Evolutionary conservation across 2,329 filamentous ascomycete genomes (phyloP).

Genomic region (Trichoderma endophyticum): DNA sequence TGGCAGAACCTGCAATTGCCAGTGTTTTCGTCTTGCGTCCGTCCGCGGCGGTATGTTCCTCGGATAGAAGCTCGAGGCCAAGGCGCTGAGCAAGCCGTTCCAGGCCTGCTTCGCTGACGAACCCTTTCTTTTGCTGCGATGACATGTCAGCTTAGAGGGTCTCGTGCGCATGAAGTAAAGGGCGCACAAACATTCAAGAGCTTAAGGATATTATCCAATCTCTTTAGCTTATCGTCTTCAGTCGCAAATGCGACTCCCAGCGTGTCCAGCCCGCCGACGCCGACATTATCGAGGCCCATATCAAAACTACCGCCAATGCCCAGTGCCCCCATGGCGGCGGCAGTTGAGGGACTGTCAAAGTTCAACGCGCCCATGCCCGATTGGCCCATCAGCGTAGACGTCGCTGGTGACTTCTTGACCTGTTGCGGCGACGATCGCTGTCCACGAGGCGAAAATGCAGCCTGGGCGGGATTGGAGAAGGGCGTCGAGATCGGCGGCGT

Average conservation of each 20-base stretch:
- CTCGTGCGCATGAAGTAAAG: not conserved
- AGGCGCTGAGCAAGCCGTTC: constrained; percentile 65
- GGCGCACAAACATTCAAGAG: constrained; percentile 45
- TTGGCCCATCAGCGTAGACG: constrained; percentile 46
- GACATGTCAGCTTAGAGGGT: constrained; percentile 9
- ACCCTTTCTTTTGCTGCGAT: constrained; percentile 49
- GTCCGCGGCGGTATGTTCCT: constrained; percentile 46
- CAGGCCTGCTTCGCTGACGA: constrained; percentile 72
- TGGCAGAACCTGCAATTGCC: constrained; percentile 59
- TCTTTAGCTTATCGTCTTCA: constrained; percentile 54
- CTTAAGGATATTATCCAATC: constrained; percentile 50
- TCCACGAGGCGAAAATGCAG: constrained; percentile 58
- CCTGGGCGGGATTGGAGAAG: constrained; percentile 56
- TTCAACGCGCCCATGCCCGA: constrained; percentile 47
- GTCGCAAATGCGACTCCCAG: constrained; percentile 39
- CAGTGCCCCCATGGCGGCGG: constrained; percentile 57
- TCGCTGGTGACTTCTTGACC: constrained; percentile 61
- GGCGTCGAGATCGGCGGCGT: constrained; percentile 67
- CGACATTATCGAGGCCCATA: constrained; percentile 50
- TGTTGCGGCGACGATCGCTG: constrained; percentile 61
- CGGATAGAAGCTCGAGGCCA: constrained; percentile 63
- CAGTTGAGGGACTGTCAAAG: constrained; percentile 63
- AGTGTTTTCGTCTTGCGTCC: constrained; percentile 53
- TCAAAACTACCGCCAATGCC: constrained; percentile 51
- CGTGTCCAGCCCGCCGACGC: constrained; percentile 45